Conservation (phyloP, 169 alveolate genomes). For the Plasmodium vivax region DNA sequence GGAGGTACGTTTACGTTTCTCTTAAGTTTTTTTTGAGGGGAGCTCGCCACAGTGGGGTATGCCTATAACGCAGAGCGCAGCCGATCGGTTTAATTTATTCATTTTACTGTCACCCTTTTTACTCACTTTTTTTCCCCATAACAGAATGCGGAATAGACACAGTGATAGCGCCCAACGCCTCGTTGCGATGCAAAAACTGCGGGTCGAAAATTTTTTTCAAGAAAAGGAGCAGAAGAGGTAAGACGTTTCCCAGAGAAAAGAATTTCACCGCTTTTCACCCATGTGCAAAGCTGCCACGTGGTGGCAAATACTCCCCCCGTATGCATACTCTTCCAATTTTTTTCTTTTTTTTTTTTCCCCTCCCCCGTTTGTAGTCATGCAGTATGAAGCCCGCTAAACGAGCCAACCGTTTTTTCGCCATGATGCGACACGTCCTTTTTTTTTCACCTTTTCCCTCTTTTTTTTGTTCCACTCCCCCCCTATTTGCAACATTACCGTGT, state of each 20-base stretch:
- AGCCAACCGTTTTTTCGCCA: background rate
- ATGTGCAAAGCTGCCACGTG: background rate
- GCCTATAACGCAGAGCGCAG: background rate
- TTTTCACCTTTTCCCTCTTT: background rate
- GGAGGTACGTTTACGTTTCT: conserved; percentile 22
- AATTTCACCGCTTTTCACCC: background rate
- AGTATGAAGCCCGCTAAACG: conserved; percentile 70
- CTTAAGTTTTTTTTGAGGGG: background rate
- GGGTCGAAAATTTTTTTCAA: conserved; percentile 89
- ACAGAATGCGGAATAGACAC: conserved; percentile 90
- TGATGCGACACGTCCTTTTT: background rate
- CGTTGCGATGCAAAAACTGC: conserved; percentile 88
- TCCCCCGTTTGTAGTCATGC: conserved; percentile 40
- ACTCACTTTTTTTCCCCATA: background rate
- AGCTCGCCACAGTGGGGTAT: background rate
- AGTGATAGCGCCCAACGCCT: conserved; percentile 87
- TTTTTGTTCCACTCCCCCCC: background rate
- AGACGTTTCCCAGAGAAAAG: background rate
- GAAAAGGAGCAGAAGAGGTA: conserved; percentile 86
- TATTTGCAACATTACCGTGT: background rate
- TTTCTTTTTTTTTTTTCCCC: background rate
- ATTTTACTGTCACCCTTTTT: background rate
- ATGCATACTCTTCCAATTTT: background rate
- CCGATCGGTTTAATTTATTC: background rate
- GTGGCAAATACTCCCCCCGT: background rate